Conservation (phyloP, 1,139 yeast genomes). For the Debaryomyces fabryi region DNA sequence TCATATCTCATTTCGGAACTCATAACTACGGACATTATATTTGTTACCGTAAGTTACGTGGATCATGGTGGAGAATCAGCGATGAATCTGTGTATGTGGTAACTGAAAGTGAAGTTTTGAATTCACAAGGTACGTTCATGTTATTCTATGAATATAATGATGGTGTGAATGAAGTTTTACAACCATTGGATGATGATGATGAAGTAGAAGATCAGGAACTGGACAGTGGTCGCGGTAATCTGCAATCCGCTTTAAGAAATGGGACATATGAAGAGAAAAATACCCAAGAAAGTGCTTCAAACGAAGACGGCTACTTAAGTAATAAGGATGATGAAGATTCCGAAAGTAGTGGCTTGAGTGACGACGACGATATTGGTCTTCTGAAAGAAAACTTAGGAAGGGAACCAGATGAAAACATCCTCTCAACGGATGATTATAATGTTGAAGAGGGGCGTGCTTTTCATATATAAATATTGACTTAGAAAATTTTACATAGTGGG, state of each 20-base stretch:
- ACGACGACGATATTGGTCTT: constrained; percentile 27
- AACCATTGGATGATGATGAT: constrained; percentile 35
- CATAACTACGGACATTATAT: constrained; percentile 96
- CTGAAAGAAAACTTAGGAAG: constrained; percentile 13
- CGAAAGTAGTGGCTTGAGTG: constrained; percentile 14
- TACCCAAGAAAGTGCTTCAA: not conserved
- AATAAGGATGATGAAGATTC: constrained; percentile 17
- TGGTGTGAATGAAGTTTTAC: constrained; percentile 38
- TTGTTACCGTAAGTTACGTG: constrained; percentile 77
- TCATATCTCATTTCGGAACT: constrained; percentile 89
- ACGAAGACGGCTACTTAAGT: not conserved
- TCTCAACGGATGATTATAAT: constrained; percentile 12
- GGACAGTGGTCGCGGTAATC: constrained; percentile 1
- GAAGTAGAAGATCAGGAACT: constrained; percentile 22
- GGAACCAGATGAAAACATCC: not conserved
- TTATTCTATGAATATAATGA: constrained; percentile 71
- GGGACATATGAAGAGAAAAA: constrained; percentile 10
- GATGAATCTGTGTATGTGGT: constrained; percentile 86
- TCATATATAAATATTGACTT: constrained; percentile 18
- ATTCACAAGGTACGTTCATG: constrained; percentile 90
- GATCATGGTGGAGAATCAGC: constrained; percentile 93
- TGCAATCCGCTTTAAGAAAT: not conserved
- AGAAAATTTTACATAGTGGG: not conserved
- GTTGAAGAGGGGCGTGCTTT: constrained; percentile 28
- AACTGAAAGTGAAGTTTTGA: constrained; percentile 74